Evolutionary conservation across 176 grass and related monocot genomes (phyloP).

Genomic region (Aegilops umbellulata): DNA sequence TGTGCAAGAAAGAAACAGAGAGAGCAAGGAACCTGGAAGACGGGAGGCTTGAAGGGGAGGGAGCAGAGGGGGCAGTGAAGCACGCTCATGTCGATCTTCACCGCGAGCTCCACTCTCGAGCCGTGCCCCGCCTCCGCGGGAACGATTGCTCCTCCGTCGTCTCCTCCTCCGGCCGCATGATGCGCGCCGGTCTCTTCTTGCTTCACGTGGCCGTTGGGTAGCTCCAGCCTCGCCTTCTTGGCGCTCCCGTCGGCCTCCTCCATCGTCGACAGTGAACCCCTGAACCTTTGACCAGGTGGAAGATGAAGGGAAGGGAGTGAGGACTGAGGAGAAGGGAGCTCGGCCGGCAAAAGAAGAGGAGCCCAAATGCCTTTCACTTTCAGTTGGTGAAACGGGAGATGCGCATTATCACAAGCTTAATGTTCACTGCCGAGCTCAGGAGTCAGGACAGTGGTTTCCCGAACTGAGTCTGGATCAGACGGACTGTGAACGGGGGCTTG

Average conservation of each 20-base stretch:
- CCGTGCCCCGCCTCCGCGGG: background rate
- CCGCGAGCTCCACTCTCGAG: background rate
- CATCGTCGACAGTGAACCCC: background rate
- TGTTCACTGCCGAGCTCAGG: no score
- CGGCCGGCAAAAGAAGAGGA: no score
- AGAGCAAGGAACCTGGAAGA: background rate
- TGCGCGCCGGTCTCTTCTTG: background rate
- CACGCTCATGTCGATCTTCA: background rate
- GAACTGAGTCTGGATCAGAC: no score
- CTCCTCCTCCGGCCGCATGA: background rate
- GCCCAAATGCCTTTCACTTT: no score
- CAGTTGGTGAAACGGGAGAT: no score
- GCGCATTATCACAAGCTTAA: no score
- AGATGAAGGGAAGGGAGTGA: no score
- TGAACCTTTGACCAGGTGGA: background rate
- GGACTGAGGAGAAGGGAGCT: no score
- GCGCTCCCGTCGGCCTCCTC: background rate
- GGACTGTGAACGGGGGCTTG: no score
- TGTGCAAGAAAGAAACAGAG: background rate
- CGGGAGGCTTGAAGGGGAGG: background rate
- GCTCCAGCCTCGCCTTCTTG: background rate
- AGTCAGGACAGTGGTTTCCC: no score
- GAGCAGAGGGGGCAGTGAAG: conserved; percentile 15
- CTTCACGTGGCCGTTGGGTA: background rate
- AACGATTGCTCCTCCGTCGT: background rate